Conservation (phyloP, 805 yeast genomes). For the Priceomyces castillae region DNA sequence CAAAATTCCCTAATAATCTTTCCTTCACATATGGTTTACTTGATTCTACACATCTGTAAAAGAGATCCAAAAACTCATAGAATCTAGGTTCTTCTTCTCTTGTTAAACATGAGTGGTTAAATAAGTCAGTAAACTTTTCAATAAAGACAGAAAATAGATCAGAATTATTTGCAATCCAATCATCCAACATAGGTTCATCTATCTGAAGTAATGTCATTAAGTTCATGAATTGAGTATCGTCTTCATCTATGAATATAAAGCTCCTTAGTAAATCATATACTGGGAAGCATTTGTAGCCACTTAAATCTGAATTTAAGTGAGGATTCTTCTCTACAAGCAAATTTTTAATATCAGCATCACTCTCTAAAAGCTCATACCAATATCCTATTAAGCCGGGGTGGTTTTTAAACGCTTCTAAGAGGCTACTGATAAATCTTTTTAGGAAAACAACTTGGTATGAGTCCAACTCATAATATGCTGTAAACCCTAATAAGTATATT, state of each 20-base stretch:
- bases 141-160: slow-evolving; percentile 7
- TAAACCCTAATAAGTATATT: slow-evolving; percentile 6
- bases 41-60: neutral
- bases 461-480: slow-evolving; percentile 7
- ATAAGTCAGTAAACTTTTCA: slow-evolving; percentile 6
- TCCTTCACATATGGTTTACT: neutral
- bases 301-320: neutral
- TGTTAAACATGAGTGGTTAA: neutral
- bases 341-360: slow-evolving; percentile 14
- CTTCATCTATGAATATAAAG: slow-evolving; percentile 13
- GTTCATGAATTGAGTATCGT: slow-evolving; percentile 3
- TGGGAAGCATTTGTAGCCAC: slow-evolving; percentile 15
- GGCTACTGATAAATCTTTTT: slow-evolving; percentile 7
- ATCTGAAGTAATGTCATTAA: slow-evolving; percentile 1
- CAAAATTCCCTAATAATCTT: neutral
- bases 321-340: slow-evolving; percentile 4
- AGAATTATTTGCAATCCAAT: slow-evolving; percentile 9
- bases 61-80: slow-evolving; percentile 4
- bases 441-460: slow-evolving; percentile 8
- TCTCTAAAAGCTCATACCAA: slow-evolving; percentile 9
- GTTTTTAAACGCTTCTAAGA: slow-evolving; percentile 8
- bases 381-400: slow-evolving; percentile 8
- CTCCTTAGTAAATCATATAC: slow-evolving; percentile 18
- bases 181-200: neutral
- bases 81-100: slow-evolving; percentile 1